Conservation (phyloP, 148 eudicot species). For the Rhododendron henanense region DNA sequence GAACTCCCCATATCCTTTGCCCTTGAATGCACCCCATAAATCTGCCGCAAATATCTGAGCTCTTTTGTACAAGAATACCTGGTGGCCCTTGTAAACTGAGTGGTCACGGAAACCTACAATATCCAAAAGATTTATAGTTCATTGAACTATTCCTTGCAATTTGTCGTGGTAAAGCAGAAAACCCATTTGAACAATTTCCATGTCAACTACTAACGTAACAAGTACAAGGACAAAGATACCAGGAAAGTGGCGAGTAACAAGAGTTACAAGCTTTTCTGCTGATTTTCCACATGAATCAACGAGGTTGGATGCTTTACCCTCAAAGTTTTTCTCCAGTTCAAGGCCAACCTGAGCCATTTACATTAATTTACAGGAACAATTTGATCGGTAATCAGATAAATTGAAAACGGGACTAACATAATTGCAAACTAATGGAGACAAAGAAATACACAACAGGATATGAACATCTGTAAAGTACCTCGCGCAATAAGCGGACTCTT, state of each 20-base stretch:
- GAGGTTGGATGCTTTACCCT: conserved; percentile 80
- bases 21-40: conserved; percentile 87
- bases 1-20: conserved; percentile 72
- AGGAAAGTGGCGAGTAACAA: conserved; percentile 62
- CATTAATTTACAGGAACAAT: neutral
- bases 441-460: neutral
- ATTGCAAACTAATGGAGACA: neutral
- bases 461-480: conserved; percentile 33
- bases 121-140: neutral
- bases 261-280: conserved; percentile 68
- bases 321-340: conserved; percentile 70
- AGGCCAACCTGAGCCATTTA: conserved; percentile 56
- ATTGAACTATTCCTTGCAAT: neutral
- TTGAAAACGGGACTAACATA: neutral
- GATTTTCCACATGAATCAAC: conserved; percentile 73
- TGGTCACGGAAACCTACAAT: conserved; percentile 80
- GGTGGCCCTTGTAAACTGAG: conserved; percentile 87
- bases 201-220: neutral
- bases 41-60: conserved; percentile 91
- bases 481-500: conserved; percentile 69
- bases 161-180: neutral
- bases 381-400: neutral
- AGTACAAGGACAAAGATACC: conserved; percentile 29
- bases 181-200: neutral
- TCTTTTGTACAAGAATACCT: conserved; percentile 75